Conservation (phyloP, 2,329 filamentous ascomycete genomes). For the Chlorencoelia australis region DNA sequence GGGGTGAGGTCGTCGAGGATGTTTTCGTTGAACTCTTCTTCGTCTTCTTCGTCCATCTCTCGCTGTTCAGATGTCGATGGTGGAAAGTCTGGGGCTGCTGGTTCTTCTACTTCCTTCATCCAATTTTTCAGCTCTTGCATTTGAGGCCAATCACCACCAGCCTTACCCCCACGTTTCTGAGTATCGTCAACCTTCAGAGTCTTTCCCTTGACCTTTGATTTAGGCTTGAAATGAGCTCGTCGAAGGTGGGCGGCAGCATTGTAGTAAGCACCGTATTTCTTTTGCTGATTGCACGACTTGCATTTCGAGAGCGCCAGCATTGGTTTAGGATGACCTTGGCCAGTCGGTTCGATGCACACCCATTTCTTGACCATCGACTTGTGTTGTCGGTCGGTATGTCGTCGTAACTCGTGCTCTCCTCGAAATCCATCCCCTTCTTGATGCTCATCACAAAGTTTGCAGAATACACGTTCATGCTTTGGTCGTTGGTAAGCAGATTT, state of each 20-base stretch:
- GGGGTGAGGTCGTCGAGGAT: conserved; percentile 16
- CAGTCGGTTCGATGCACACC: conserved; percentile 46
- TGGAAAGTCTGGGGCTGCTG: conserved; percentile 20
- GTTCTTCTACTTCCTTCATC: conserved; percentile 43
- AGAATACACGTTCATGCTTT: conserved; percentile 33
- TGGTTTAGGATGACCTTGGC: conserved; percentile 37
- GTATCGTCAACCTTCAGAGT: conserved; percentile 24
- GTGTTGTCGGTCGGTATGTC: conserved; percentile 62
- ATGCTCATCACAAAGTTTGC: conserved; percentile 68
- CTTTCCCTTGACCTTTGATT: conserved; percentile 35
- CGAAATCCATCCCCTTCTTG: conserved; percentile 82
- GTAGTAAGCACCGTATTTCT: conserved; percentile 85
- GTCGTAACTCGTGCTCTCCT: conserved; percentile 74
- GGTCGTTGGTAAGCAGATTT: conserved; percentile 27
- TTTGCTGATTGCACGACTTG: conserved; percentile 78
- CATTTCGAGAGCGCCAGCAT: conserved; percentile 47
- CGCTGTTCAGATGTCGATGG: conserved; percentile 21
- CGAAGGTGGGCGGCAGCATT: conserved; percentile 88
- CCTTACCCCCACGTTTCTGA: conserved; percentile 45
- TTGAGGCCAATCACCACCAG: conserved; percentile 43
- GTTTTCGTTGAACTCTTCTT: conserved; percentile 28
- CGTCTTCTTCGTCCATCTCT: conserved; percentile 28
- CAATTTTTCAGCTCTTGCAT: conserved; percentile 50
- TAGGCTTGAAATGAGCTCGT: conserved; percentile 75
- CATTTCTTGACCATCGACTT: conserved; percentile 43